Conservation (phyloP, 1,284 basidiomycete species). For the Agaricales sp. region DNA sequence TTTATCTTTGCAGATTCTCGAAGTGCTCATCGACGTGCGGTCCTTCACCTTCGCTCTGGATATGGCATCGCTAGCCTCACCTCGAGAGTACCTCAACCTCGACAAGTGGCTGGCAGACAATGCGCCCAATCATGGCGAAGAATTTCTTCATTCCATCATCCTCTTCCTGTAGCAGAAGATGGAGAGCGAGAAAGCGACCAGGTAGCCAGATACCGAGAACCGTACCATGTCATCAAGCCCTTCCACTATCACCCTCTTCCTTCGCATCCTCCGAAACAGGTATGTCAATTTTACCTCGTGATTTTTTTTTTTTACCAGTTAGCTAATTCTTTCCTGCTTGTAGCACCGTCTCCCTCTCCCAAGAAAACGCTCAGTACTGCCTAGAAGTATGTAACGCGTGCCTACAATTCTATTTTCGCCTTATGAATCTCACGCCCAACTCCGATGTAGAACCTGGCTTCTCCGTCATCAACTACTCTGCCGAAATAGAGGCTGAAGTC, state of each 20-base stretch:
- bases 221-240: slow-evolving; percentile 78
- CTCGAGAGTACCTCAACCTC: slow-evolving; percentile 88
- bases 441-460: slow-evolving; percentile 89
- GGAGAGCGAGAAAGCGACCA: slow-evolving; percentile 74
- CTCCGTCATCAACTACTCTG: slow-evolving; percentile 78
- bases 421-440: slow-evolving; percentile 91
- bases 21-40: slow-evolving; percentile 78
- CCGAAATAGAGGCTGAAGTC: slow-evolving; percentile 88
- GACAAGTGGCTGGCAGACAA: slow-evolving; percentile 95
- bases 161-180: slow-evolving; percentile 88
- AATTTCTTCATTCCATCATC: slow-evolving; percentile 83
- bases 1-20: slow-evolving; percentile 57
- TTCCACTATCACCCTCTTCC: slow-evolving; percentile 87
- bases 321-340: slow-evolving; percentile 6
- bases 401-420: slow-evolving; percentile 90
- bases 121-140: slow-evolving; percentile 69
- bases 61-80: slow-evolving; percentile 87
- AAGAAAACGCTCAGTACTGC: slow-evolving; percentile 82
- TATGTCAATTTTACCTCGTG: slow-evolving; percentile 21
- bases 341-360: slow-evolving; percentile 55
- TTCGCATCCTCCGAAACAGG: slow-evolving; percentile 79
- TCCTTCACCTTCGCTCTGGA: slow-evolving; percentile 88
- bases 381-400: slow-evolving; percentile 90
- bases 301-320: slow-evolving; percentile 10
- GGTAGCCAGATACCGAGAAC: slow-evolving; percentile 73